phyloP scores from a whole-genome alignment of 163 green algal genomes.

The Prototheca cutis region DNA sequence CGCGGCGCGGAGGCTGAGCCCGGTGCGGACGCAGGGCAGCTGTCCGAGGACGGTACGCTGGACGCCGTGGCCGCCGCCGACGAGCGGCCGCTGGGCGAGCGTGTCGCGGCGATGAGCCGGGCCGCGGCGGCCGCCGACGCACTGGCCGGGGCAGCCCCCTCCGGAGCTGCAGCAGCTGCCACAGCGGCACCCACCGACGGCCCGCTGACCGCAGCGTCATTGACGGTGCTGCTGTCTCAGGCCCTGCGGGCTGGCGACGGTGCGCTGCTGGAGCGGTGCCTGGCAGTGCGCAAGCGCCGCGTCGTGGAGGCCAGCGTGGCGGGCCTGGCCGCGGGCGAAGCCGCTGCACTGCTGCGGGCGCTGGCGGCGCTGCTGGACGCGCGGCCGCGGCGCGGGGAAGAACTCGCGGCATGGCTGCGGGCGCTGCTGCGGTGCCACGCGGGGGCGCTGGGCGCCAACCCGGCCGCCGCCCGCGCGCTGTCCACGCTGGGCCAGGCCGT shows the following conservation, averaged over 20 bases:
- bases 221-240: conserved; percentile 61
- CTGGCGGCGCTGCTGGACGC: conserved; percentile 51
- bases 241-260: conserved; percentile 41
- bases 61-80: not conserved
- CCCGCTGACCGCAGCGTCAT: conserved; percentile 42
- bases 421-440: conserved; percentile 60
- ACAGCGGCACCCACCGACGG: no score
- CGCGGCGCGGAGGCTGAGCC: no score
- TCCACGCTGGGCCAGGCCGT: conserved; percentile 37
- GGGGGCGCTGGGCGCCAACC: conserved; percentile 58
- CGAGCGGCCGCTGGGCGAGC: conserved; percentile 1
- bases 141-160: not conserved
- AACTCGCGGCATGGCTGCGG: conserved; percentile 59
- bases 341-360: conserved; percentile 41
- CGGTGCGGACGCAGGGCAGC: no score
- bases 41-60: no score
- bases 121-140: not conserved
- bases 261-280: conserved; percentile 56
- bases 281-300: conserved; percentile 27
- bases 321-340: conserved; percentile 44
- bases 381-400: conserved; percentile 33
- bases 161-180: not conserved
- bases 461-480: conserved; percentile 22
- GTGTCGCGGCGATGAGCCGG: not conserved
- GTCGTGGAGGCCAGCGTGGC: conserved; percentile 54